phyloP scores from a whole-genome alignment of 192 early-diverging fungal genomes.

The Backusella westeae region DNA sequence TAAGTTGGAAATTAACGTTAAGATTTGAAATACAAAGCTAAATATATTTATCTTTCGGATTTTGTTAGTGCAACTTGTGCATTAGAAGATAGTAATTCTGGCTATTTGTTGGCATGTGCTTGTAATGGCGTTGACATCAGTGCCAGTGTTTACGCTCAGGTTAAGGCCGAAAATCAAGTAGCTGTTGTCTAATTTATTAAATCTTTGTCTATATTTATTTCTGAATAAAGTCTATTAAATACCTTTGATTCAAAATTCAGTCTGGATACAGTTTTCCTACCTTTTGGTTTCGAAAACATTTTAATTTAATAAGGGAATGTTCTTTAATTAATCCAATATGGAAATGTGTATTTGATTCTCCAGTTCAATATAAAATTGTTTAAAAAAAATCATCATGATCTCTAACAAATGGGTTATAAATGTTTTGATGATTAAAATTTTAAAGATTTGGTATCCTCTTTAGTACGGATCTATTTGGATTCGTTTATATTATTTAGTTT shows the following conservation, averaged over 20 bases:
- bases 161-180: not conserved
- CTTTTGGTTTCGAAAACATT: too few species aligned
- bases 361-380: too few species aligned
- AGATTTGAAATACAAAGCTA: not conserved
- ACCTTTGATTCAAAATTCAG: not conserved
- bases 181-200: not conserved
- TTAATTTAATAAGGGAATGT: too few species aligned
- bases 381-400: too few species aligned
- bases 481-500: too few species aligned
- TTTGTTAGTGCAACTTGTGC: not conserved
- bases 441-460: too few species aligned
- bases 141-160: not conserved
- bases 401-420: too few species aligned
- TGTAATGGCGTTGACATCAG: constrained; percentile 3
- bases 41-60: not conserved
- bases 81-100: not conserved
- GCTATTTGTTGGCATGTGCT: not conserved
- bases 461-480: too few species aligned
- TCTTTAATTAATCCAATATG: too few species aligned
- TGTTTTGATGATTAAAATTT: too few species aligned
- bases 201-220: not conserved
- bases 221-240: not conserved
- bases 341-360: too few species aligned
- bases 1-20: not conserved
- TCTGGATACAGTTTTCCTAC: too few species aligned